Evolutionary conservation across 1,284 basidiomycete species (phyloP).

Genomic region (Bjerkandera adusta): DNA sequence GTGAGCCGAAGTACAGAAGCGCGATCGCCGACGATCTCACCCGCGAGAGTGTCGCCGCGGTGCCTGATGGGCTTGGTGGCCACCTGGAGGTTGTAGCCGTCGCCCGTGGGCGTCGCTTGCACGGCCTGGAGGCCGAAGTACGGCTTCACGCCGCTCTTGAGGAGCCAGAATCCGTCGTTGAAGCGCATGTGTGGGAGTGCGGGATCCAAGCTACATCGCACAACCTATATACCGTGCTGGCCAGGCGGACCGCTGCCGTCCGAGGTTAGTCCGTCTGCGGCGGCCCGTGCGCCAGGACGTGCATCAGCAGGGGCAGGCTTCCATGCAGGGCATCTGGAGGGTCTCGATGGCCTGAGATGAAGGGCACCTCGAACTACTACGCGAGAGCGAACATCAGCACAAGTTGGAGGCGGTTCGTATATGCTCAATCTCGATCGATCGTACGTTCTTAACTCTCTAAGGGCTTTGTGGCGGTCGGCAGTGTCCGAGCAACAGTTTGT

Average conservation of each 20-base stretch:
- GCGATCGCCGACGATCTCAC: constrained; percentile 29
- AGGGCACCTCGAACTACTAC: too few relatives aligned
- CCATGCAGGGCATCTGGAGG: too few relatives aligned
- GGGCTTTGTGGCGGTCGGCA: too few relatives aligned
- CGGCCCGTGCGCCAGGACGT: too few relatives aligned
- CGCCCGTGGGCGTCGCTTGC: constrained; percentile 39
- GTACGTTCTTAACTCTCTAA: too few relatives aligned
- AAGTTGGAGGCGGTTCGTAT: too few relatives aligned
- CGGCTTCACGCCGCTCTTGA: constrained; percentile 64
- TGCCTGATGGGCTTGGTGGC: constrained; percentile 64
- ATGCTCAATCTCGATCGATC: too few relatives aligned
- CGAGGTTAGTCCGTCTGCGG: constrained; percentile 11
- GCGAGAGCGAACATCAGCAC: too few relatives aligned
- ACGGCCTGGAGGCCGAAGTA: constrained; percentile 57
- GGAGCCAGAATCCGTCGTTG: constrained; percentile 67
- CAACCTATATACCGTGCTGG: too few relatives aligned
- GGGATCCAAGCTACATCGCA: background rate
- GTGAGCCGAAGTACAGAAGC: constrained; percentile 19
- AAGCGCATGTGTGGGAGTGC: constrained; percentile 28
- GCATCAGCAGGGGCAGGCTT: too few relatives aligned
- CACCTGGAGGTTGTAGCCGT: constrained; percentile 57
- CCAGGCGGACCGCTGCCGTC: constrained; percentile 12
- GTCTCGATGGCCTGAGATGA: too few relatives aligned
- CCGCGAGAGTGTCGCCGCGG: constrained; percentile 68
- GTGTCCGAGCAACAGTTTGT: too few relatives aligned